Evolutionary conservation across 2,329 filamentous ascomycete species (phyloP), one percentile per base, ranked within the genome.

Genomic region (Plectosphaerella plurivora): DNA sequence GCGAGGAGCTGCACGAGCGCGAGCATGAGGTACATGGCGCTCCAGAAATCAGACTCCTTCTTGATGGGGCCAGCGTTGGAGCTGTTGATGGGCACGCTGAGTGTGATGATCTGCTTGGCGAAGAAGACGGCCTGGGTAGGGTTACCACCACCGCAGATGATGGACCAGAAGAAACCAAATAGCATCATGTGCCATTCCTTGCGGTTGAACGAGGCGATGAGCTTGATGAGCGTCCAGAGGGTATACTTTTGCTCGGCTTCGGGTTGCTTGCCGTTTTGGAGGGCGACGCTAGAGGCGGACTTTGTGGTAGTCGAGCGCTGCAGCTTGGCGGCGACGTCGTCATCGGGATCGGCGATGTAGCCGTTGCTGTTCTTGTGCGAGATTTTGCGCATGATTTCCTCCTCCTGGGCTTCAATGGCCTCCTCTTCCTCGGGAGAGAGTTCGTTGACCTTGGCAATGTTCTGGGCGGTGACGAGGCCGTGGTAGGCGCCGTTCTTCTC

Each of bases 391-490:
- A 79, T 73, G 10, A 84, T 69, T 39, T 72, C 65, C 39, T 81
- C 75, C 49, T 84, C 75, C 42, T 77, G 62, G 12, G 69, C 71
- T 39, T 82, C 76, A 6, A 80, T 61, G 1, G 66, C 70, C 8
- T 74, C 77, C 57, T 81, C 70, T 53, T 84, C 77, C 49, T 81
- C 77, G 1, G 72, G 64, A 1, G 72, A 71, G 56, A 79, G 57
- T 53, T 83, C 77, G 47, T 84, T 81, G 16, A 78, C 77, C 4
- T 79, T 76, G 2, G 83, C 82, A 58, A 96, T 92, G 52, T 88
- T 86, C 68, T 99, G 94, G 3, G 93, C 92, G 50, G 90, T 87
- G 8, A 97, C 92, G 11, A 97, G 82, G 53, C 86, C 88, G 68
- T 81, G 88, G 69, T 97, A 99, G 9, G 91, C 87, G 18, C 83